phyloP scores from a whole-genome alignment of 106 monocot species.

The Alisma plantagoaquatica region DNA sequence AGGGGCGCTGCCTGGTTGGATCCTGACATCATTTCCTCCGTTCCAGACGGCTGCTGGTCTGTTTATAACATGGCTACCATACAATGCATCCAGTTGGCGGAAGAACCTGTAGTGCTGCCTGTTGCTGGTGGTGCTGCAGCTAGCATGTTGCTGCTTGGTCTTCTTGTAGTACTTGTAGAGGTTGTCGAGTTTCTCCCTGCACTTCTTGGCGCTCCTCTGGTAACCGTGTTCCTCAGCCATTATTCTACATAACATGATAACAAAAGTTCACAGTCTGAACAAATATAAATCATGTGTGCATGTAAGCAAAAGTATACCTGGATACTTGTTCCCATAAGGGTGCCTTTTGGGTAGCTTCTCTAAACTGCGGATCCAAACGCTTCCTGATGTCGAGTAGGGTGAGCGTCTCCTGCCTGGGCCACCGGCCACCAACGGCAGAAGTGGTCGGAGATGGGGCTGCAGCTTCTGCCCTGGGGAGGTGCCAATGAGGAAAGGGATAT shows the following conservation, averaged over 20 bases:
- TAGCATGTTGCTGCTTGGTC: slow-evolving; percentile 47
- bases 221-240: slow-evolving; percentile 80
- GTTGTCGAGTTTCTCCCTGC: slow-evolving; percentile 85
- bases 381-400: slow-evolving; percentile 64
- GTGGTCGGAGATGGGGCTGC: neutral
- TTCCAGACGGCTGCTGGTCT: slow-evolving; percentile 4
- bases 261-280: no score
- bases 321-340: slow-evolving; percentile 79
- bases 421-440: no score
- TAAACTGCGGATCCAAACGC: slow-evolving; percentile 46
- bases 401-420: slow-evolving; percentile 79
- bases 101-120: slow-evolving; percentile 80
- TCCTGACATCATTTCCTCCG: no score
- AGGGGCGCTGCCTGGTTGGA: no score
- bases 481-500: no score
- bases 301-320: slow-evolving; percentile 18
- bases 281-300: no score
- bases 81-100: slow-evolving; percentile 61
- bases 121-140: no score
- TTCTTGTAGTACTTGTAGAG: slow-evolving; percentile 93
- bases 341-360: slow-evolving; percentile 49
- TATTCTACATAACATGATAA: slow-evolving; percentile 26
- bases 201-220: slow-evolving; percentile 74
- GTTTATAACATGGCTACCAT: no score
- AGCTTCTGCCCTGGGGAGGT: no score